Evolutionary conservation across 208 protist species (phyloP).

Genomic region (Trypanosoma cruzi): DNA sequence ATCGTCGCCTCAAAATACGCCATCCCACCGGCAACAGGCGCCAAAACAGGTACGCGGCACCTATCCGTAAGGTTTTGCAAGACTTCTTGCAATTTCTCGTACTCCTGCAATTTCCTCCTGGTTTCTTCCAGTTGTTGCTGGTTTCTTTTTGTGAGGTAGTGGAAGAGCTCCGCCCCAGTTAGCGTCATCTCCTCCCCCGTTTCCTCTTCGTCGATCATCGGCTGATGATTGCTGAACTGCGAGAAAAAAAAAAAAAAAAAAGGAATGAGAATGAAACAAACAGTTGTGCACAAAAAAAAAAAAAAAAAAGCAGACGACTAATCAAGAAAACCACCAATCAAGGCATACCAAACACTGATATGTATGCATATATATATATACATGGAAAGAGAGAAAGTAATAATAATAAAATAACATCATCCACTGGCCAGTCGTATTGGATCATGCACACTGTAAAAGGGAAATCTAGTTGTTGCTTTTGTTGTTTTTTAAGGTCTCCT

Average conservation of each 20-base stretch:
- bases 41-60: constrained; percentile 60
- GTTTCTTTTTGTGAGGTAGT: constrained; percentile 61
- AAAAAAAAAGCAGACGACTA: neutral
- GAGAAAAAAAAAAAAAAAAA: neutral
- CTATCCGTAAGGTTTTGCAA: constrained; percentile 54
- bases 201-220: constrained; percentile 16
- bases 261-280: neutral
- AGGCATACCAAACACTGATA: neutral
- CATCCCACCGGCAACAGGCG: constrained; percentile 79
- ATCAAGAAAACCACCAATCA: constrained; percentile 12
- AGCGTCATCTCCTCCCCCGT: constrained; percentile 50
- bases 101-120: constrained; percentile 41
- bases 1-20: constrained; percentile 84
- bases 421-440: neutral
- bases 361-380: neutral
- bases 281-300: neutral
- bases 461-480: neutral
- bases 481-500: neutral
- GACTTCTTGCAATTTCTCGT: constrained; percentile 50
- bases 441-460: neutral
- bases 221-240: neutral
- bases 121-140: constrained; percentile 38
- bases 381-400: too few relatives aligned
- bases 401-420: neutral
- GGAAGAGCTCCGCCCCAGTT: constrained; percentile 73